These are phyloP conservation scores for Scutellaria baicalensis DNA, from an alignment of 257 asterid genomes.

Conservation along the genomic window DNA sequence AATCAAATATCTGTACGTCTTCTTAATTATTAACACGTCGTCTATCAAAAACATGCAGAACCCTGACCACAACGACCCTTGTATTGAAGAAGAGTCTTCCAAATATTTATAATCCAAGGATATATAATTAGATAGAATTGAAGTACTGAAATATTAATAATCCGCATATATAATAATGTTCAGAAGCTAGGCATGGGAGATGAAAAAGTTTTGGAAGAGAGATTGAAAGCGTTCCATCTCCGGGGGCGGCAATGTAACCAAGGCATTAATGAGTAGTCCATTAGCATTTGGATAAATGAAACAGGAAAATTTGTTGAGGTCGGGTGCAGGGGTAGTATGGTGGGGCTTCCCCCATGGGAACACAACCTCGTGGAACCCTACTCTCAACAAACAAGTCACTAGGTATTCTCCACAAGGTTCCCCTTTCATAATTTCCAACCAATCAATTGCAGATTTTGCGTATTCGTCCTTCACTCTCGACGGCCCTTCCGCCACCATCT, in stretches of 20 bases:
- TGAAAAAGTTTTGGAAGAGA: neutral
- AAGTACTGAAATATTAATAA: too few relatives aligned
- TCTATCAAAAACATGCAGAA: too few relatives aligned
- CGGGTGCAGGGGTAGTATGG: conserved; percentile 53
- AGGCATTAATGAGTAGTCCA: conserved; percentile 22
- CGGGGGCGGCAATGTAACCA: conserved; percentile 24
- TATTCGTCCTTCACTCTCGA: conserved; percentile 48
- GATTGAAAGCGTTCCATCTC: conserved; percentile 28
- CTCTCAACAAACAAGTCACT: conserved; percentile 64
- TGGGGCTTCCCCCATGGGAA: conserved; percentile 75
- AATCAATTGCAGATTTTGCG: conserved; percentile 54
- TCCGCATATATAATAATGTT: too few relatives aligned
- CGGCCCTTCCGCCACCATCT: conserved; percentile 39
- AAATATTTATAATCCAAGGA: too few relatives aligned
- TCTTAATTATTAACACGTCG: too few relatives aligned
- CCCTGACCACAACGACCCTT: too few relatives aligned
- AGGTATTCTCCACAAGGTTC: conserved; percentile 69
- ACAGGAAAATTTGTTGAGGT: conserved; percentile 26
- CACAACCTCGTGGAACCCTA: conserved; percentile 49
- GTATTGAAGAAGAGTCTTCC: too few relatives aligned
- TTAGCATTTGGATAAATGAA: conserved; percentile 23
- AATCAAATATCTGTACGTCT: too few relatives aligned
- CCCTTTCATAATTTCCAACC: conserved; percentile 59
- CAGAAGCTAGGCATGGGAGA: too few relatives aligned
- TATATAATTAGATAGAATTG: too few relatives aligned